These are phyloP conservation scores for Aspergillus aculeatus DNA, from an alignment of 2,329 filamentous ascomycete genomes.

Conservation along the genomic window DNA sequence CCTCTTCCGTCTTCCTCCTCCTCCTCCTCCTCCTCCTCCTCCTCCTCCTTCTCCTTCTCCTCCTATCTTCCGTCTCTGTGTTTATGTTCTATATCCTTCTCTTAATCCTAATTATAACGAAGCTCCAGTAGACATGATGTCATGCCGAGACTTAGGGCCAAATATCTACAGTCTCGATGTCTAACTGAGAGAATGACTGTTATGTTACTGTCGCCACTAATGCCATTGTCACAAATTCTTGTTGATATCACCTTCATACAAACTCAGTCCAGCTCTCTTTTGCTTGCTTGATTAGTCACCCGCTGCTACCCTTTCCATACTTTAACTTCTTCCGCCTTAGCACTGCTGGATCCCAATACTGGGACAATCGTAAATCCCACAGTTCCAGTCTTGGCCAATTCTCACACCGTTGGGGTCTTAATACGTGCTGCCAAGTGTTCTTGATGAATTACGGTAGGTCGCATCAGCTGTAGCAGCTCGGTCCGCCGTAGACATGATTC, in stretches of 20 bases:
- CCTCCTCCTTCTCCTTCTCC: not conserved
- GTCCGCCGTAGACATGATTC: too few relatives aligned
- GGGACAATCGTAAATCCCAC: not conserved
- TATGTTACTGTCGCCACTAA: not conserved
- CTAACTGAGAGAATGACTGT: not conserved
- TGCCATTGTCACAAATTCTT: not conserved
- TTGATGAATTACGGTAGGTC: too few relatives aligned
- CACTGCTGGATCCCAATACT: not conserved
- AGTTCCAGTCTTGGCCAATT: not conserved
- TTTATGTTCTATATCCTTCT: slow-evolving; percentile 8
- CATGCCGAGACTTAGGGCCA: slow-evolving; percentile 10
- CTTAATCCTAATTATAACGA: slow-evolving; percentile 25
- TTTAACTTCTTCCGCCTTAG: not conserved
- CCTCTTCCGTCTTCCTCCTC: not conserved
- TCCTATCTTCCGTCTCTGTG: slow-evolving; percentile 5
- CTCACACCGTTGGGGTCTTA: too few relatives aligned
- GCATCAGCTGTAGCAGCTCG: too few relatives aligned
- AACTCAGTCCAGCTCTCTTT: not conserved
- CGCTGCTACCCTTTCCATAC: not conserved
- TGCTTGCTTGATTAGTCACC: not conserved
- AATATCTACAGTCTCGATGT: slow-evolving; percentile 11
- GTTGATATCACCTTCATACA: not conserved
- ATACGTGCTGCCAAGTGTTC: too few relatives aligned
- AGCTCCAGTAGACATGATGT: slow-evolving; percentile 15
- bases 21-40: too few relatives aligned